phyloP scores from a whole-genome alignment of 129 eudicot species.

The Glebionis coronaria region DNA sequence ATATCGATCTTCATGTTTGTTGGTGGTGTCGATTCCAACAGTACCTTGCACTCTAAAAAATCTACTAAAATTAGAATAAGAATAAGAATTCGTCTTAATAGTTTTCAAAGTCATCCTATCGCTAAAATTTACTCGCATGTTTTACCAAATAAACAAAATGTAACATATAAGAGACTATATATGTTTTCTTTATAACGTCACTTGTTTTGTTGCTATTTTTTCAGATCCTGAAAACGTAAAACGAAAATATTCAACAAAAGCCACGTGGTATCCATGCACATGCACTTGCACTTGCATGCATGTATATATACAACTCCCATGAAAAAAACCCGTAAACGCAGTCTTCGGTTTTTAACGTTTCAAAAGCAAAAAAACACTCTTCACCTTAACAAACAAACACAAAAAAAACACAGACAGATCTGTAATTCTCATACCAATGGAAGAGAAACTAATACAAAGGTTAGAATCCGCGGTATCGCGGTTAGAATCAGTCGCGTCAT shows the following conservation, averaged over 20 bases:
- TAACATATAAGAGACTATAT: too few relatives aligned
- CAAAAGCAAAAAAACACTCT: constrained; percentile 17
- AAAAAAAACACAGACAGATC: constrained; percentile 35
- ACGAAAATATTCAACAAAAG: not conserved
- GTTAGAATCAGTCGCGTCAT: constrained; percentile 55
- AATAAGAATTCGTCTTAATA: too few relatives aligned
- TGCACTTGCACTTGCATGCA: constrained; percentile 4
- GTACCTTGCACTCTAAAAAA: too few relatives aligned
- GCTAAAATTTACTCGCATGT: too few relatives aligned
- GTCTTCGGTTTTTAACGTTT: constrained; percentile 29
- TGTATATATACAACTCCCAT: constrained; percentile 12
- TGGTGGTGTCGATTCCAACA: too few relatives aligned
- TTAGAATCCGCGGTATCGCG: constrained; percentile 74
- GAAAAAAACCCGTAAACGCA: constrained; percentile 29
- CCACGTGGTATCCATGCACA: constrained; percentile 27
- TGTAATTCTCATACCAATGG: constrained; percentile 38
- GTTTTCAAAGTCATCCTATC: too few relatives aligned
- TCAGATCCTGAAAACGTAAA: not conserved
- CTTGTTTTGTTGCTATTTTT: not conserved
- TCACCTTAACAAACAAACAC: constrained; percentile 11
- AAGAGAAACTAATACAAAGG: constrained; percentile 64
- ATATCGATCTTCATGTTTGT: too few relatives aligned
- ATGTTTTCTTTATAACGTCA: not conserved
- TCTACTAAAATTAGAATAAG: too few relatives aligned
- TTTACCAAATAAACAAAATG: too few relatives aligned